phyloP scores from a whole-genome alignment of 352 stramenopile genomes.

The Pythium graminicola region DNA sequence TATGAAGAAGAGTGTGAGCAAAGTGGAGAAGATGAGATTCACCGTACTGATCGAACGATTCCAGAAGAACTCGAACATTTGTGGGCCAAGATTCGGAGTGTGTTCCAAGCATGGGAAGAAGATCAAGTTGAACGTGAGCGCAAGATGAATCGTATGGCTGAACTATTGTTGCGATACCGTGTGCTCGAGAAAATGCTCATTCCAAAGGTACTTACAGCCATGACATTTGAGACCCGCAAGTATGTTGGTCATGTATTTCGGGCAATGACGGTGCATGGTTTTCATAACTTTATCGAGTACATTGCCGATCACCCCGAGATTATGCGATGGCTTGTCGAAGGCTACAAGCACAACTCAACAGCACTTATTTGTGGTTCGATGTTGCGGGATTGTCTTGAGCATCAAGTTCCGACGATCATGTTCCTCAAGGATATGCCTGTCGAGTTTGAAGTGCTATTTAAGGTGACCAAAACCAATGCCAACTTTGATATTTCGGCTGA shows the following conservation, averaged over 20 bases:
- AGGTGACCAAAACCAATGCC: conserved; percentile 82
- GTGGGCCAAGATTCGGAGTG: conserved; percentile 64
- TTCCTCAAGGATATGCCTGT: not conserved
- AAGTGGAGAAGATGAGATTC: conserved; percentile 47
- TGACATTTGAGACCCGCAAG: conserved; percentile 85
- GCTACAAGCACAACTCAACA: conserved; percentile 85
- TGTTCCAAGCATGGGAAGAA: conserved; percentile 76
- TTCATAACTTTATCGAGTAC: conserved; percentile 77
- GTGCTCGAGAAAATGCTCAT: conserved; percentile 69
- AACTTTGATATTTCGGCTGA: conserved; percentile 92
- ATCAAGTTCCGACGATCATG: conserved; percentile 44
- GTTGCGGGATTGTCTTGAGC: conserved; percentile 81
- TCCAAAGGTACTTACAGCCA: conserved; percentile 56
- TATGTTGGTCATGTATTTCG: conserved; percentile 86
- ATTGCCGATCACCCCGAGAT: conserved; percentile 63
- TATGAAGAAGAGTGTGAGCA: conserved; percentile 50
- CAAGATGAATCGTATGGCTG: conserved; percentile 77
- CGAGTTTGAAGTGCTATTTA: conserved; percentile 56
- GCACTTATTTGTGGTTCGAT: conserved; percentile 87
- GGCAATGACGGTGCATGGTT: conserved; percentile 85
- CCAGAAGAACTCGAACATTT: conserved; percentile 62
- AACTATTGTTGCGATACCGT: conserved; percentile 61
- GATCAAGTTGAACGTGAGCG: conserved; percentile 58
- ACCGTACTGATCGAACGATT: conserved; percentile 53
- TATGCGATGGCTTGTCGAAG: conserved; percentile 67